Conservation (phyloP, 192 early-diverging fungal species). For the Chytriomyces sp. region DNA sequence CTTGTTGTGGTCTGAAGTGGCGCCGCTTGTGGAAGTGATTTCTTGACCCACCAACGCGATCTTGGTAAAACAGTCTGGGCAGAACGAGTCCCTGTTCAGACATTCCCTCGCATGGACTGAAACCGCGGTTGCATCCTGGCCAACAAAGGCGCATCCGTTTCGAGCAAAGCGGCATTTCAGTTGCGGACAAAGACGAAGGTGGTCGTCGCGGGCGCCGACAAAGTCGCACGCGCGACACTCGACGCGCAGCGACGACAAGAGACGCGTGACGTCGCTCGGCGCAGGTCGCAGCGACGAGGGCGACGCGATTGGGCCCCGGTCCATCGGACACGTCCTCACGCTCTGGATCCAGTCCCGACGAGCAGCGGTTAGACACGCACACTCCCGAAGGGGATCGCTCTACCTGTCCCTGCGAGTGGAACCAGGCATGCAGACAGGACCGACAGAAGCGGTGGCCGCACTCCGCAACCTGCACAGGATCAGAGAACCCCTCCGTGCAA, state of each 20-base stretch:
- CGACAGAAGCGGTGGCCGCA: slow-evolving; percentile 24
- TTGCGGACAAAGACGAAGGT: not conserved
- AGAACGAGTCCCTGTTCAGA: not conserved
- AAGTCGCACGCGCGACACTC: slow-evolving; percentile 17
- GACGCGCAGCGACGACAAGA: not conserved
- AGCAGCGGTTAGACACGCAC: not conserved
- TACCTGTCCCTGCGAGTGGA: not conserved
- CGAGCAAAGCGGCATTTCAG: not conserved
- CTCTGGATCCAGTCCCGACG: not conserved
- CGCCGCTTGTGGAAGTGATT: not conserved
- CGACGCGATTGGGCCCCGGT: not conserved
- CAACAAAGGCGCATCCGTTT: not conserved
- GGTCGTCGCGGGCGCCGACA: not conserved
- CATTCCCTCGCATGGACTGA: slow-evolving; percentile 3
- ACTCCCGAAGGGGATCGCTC: not conserved
- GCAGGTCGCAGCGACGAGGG: not conserved
- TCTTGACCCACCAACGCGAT: not conserved
- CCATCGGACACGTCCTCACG: slow-evolving; percentile 10
- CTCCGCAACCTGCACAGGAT: not conserved
- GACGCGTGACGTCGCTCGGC: not conserved
- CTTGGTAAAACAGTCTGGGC: not conserved
- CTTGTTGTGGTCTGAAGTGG: not conserved
- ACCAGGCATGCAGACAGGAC: slow-evolving; percentile 10
- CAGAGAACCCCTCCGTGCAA: slow-evolving; percentile 14
- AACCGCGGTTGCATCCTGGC: not conserved